Conservation (phyloP, 2,329 filamentous ascomycete species). For the Sarocladiaceae sp. region DNA sequence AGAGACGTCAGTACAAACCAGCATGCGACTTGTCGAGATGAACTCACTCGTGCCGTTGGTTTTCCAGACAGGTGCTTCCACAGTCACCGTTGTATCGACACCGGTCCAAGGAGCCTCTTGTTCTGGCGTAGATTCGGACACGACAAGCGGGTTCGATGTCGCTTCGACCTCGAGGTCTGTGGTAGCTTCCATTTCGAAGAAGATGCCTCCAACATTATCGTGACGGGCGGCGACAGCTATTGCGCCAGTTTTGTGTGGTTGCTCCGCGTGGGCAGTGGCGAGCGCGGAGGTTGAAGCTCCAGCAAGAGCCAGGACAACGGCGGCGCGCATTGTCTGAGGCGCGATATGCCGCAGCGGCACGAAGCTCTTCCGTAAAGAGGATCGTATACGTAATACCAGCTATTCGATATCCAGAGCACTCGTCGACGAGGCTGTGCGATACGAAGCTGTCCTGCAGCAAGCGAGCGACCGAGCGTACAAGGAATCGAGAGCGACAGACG, state of each 20-base stretch:
- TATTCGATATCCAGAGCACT: no score
- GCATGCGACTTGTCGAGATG: not conserved
- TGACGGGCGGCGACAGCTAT: not conserved
- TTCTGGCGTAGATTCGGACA: not conserved
- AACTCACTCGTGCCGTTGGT: constrained; percentile 1
- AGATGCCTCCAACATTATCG: not conserved
- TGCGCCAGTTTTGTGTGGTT: not conserved
- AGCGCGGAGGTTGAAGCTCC: not conserved
- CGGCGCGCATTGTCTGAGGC: not conserved
- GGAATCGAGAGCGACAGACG: constrained; percentile 7
- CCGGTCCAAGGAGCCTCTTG: not conserved
- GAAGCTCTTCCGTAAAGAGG: no score
- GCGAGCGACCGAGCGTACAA: not conserved
- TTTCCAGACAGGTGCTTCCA: not conserved
- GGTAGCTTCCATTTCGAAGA: not conserved
- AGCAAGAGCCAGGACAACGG: not conserved
- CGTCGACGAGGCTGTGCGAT: not conserved
- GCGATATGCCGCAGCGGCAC: not conserved
- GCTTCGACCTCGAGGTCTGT: not conserved
- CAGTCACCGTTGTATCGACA: not conserved
- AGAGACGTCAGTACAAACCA: not conserved
- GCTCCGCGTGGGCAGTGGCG: not conserved
- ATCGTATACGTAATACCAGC: no score
- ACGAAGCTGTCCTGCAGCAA: constrained; percentile 7
- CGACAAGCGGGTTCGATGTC: not conserved